These are phyloP conservation scores for Cucurbita moschata DNA, from an alignment of 306 rosid species.

Conservation along the genomic window DNA sequence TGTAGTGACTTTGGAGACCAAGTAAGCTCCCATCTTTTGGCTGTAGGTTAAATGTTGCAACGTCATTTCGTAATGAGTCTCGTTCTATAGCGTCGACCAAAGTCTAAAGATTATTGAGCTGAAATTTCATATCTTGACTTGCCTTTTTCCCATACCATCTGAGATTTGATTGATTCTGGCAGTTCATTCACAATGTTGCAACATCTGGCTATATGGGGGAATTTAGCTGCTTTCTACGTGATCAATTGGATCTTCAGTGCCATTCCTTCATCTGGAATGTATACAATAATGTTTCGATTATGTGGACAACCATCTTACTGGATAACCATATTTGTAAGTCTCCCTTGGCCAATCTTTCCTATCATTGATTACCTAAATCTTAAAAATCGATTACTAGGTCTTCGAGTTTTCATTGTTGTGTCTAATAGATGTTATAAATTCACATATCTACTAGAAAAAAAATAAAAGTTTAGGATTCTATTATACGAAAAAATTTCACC, in stretches of 20 bases:
- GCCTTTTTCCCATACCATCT: background rate
- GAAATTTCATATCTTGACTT: background rate
- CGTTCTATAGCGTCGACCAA: background rate
- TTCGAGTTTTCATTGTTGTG: too few species aligned
- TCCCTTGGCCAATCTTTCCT: background rate
- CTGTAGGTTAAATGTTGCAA: background rate
- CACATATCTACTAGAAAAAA: too few species aligned
- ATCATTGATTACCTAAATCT: background rate
- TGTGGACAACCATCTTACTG: slow-evolving; percentile 82
- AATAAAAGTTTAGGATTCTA: too few species aligned
- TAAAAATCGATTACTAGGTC: too few species aligned
- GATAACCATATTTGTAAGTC: slow-evolving; percentile 72
- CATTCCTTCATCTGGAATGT: slow-evolving; percentile 90
- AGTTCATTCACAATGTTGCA: slow-evolving; percentile 89
- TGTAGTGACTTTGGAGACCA: slow-evolving; percentile 81
- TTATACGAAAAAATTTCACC: too few species aligned
- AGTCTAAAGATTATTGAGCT: background rate
- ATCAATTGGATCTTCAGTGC: slow-evolving; percentile 87
- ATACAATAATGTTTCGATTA: slow-evolving; percentile 86
- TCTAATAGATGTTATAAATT: too few species aligned
- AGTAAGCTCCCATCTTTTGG: slow-evolving; percentile 37
- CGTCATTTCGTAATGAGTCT: background rate
- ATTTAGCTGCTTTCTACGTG: slow-evolving; percentile 63
- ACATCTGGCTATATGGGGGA: slow-evolving; percentile 90
- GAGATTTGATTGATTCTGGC: slow-evolving; percentile 27